These are phyloP conservation scores for Candida nemodendra DNA, from an alignment of 805 yeast species.

Conservation along the genomic window DNA sequence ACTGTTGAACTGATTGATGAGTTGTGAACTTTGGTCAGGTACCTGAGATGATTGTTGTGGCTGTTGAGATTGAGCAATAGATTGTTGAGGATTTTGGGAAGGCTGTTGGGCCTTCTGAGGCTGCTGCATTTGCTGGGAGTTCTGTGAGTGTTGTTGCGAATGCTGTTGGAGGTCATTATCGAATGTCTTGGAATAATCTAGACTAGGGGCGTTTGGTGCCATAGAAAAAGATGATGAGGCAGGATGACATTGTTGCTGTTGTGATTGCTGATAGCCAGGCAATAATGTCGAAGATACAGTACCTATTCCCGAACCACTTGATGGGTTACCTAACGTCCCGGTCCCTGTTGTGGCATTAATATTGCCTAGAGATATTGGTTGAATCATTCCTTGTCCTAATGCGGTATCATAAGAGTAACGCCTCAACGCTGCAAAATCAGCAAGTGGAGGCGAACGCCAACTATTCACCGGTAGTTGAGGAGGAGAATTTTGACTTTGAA, in stretches of 20 bases:
- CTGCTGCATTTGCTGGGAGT: slow-evolving; percentile 7
- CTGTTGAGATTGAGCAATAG: slow-evolving; percentile 4
- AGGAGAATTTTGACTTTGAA: slow-evolving; percentile 13
- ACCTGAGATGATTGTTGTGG: not conserved
- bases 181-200: slow-evolving; percentile 26
- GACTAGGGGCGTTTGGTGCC: slow-evolving; percentile 19
- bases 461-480: slow-evolving; percentile 13
- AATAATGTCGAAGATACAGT: slow-evolving; percentile 3
- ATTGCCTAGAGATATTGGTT: slow-evolving; percentile 4
- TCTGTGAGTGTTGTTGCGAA: slow-evolving; percentile 9
- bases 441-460: slow-evolving; percentile 27
- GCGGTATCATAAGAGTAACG: slow-evolving; percentile 27
- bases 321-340: slow-evolving; percentile 1
- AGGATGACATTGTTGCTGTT: slow-evolving; percentile 13
- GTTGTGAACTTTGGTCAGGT: slow-evolving; percentile 4
- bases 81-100: slow-evolving; percentile 7
- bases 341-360: slow-evolving; percentile 1
- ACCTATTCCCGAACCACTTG: slow-evolving; percentile 2
- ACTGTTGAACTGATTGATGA: slow-evolving; percentile 16
- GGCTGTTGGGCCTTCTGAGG: slow-evolving; percentile 2
- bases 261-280: slow-evolving; percentile 7
- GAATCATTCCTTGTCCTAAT: slow-evolving; percentile 11
- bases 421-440: slow-evolving; percentile 24
- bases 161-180: slow-evolving; percentile 15
- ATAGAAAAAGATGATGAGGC: slow-evolving; percentile 10